Evolutionary conservation across 1,284 basidiomycete genomes (phyloP).

Genomic region (Retiboletus flavoniger): DNA sequence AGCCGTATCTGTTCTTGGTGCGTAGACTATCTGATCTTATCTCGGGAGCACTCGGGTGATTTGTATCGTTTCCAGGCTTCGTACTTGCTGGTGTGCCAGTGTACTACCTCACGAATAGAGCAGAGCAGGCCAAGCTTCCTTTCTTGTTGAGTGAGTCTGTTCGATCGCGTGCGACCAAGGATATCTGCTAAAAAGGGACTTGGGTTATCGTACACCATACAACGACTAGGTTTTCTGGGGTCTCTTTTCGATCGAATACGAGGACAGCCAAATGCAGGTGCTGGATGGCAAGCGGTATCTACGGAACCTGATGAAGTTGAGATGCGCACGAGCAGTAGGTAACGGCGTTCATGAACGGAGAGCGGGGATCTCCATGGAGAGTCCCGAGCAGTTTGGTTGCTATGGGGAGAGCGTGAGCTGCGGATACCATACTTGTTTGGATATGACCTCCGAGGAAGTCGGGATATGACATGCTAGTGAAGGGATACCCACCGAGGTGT

Average conservation of each 20-base stretch:
- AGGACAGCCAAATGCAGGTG: slow-evolving; percentile 49
- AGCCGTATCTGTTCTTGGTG: slow-evolving; percentile 83
- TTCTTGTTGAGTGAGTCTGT: slow-evolving; percentile 47
- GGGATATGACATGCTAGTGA: neutral
- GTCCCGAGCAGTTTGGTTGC: neutral
- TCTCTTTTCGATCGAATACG: slow-evolving; percentile 46
- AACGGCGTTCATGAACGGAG: neutral
- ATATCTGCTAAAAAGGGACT: slow-evolving; percentile 3
- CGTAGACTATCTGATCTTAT: slow-evolving; percentile 24
- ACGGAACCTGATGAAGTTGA: slow-evolving; percentile 74
- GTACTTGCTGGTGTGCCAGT: slow-evolving; percentile 77
- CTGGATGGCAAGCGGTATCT: slow-evolving; percentile 74
- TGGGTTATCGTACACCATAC: neutral
- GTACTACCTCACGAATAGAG: slow-evolving; percentile 75
- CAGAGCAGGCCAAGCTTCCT: slow-evolving; percentile 44
- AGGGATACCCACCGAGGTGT: neutral
- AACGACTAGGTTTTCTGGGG: slow-evolving; percentile 42
- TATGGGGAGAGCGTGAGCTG: neutral
- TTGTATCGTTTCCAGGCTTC: slow-evolving; percentile 47
- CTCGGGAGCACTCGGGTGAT: neutral
- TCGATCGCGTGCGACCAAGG: neutral
- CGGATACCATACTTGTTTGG: neutral
- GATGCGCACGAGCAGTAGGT: slow-evolving; percentile 35
- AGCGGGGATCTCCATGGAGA: neutral
- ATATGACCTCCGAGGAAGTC: neutral